phyloP scores from a whole-genome alignment of 2,329 filamentous ascomycete species.

The Fusarium torreyae region DNA sequence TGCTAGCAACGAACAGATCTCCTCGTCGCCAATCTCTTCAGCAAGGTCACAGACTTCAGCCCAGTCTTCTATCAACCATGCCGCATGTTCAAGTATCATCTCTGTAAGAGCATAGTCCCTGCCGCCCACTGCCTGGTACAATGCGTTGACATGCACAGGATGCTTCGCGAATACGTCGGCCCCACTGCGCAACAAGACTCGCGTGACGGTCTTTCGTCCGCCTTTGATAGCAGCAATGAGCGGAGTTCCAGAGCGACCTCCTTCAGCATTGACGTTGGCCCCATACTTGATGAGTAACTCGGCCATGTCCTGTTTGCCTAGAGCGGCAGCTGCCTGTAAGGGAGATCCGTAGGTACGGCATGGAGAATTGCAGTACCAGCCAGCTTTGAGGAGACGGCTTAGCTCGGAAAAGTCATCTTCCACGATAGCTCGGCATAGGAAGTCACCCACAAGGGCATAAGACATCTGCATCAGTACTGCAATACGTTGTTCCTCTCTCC shows the following conservation, averaged over 20 bases:
- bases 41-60: not conserved
- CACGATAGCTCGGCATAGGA: not conserved
- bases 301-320: not conserved
- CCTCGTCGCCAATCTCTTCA: not conserved
- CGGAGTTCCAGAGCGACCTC: not conserved
- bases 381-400: not conserved
- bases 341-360: conserved; percentile 1
- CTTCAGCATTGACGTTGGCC: conserved; percentile 1
- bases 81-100: not conserved
- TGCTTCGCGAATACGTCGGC: not conserved
- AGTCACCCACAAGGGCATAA: not conserved
- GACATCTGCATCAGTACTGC: not conserved
- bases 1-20: not conserved
- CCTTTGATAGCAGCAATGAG: not conserved
- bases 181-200: not conserved
- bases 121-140: conserved; percentile 1
- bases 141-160: not conserved
- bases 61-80: conserved; percentile 3
- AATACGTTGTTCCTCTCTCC: not conserved
- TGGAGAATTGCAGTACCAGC: not conserved
- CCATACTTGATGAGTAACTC: conserved; percentile 1
- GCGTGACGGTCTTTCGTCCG: not conserved
- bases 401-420: not conserved
- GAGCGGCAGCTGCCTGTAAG: not conserved
- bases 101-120: not conserved